Percentiles rank a stretch among this genome's conserved stretches.
phyloP scores from a whole-genome alignment of 2,329 filamentous ascomycete genomes.

The Diaporthe nobilis region DNA sequence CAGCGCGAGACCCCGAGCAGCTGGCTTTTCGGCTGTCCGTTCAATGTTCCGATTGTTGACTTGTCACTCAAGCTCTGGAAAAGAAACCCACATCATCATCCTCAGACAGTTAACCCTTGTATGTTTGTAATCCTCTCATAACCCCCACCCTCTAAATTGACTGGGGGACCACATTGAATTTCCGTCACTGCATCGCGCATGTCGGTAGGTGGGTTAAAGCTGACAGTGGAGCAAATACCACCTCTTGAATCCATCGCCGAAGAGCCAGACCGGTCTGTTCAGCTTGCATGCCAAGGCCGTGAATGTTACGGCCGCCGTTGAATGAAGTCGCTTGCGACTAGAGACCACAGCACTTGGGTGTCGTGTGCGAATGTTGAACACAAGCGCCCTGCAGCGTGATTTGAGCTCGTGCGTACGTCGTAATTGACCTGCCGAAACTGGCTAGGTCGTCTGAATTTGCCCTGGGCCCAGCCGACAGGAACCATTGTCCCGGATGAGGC shows the following conservation, averaged over 20 bases:
- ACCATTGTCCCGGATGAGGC: constrained; percentile 1
- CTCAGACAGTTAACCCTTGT: neutral
- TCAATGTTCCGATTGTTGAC: neutral
- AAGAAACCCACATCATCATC: neutral
- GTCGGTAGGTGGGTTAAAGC: neutral
- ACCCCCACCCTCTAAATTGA: neutral
- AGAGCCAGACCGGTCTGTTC: neutral
- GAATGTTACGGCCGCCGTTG: neutral
- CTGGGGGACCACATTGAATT: neutral
- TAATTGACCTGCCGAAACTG: neutral
- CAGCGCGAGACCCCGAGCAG: neutral
- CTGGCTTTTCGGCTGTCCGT: neutral
- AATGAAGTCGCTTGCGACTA: neutral
- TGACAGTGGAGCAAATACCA: neutral
- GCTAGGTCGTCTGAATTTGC: constrained; percentile 10
- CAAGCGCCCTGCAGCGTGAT: constrained; percentile 19
- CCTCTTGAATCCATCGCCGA: neutral
- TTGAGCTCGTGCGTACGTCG: constrained; percentile 9
- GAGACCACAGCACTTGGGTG: neutral
- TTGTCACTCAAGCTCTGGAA: neutral
- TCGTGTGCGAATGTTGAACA: neutral
- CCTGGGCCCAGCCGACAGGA: neutral
- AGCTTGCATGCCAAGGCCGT: constrained; percentile 5
- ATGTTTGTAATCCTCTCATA: neutral
- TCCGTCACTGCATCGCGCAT: constrained; percentile 3